phyloP scores from a whole-genome alignment of 2,329 filamentous ascomycete genomes.

The Fusarium odoratissimum region DNA sequence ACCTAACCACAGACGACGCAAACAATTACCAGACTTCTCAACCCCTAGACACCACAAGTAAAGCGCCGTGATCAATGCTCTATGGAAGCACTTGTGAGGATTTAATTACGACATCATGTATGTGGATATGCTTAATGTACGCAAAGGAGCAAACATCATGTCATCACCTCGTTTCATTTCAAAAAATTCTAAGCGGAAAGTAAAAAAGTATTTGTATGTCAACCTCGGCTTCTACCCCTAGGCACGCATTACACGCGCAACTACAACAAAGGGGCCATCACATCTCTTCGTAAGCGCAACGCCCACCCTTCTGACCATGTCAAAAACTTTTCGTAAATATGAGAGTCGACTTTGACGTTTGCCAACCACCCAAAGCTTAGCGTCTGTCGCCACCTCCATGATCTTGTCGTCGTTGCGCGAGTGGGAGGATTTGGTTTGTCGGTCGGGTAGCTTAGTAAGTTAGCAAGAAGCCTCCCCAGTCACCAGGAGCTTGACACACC shows the following conservation, averaged over 20 bases:
- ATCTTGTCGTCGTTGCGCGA: slow-evolving; percentile 54
- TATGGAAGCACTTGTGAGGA: not conserved
- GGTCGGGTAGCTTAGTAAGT: slow-evolving; percentile 47
- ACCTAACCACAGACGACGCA: not conserved
- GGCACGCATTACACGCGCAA: slow-evolving; percentile 61
- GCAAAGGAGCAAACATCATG: slow-evolving; percentile 7
- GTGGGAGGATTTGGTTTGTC: slow-evolving; percentile 50
- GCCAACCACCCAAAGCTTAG: slow-evolving; percentile 58
- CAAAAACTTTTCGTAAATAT: slow-evolving; percentile 69
- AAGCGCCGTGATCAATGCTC: not conserved
- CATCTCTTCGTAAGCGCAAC: slow-evolving; percentile 61
- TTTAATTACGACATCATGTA: not conserved
- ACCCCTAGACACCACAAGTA: not conserved
- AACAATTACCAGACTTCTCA: not conserved
- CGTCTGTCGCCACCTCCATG: slow-evolving; percentile 59
- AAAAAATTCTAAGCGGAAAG: slow-evolving; percentile 52
- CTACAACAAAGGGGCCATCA: slow-evolving; percentile 62
- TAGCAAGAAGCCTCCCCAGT: slow-evolving; percentile 23
- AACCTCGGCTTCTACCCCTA: slow-evolving; percentile 66
- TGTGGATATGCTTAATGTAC: not conserved
- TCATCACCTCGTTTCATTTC: slow-evolving; percentile 47
- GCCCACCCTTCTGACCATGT: slow-evolving; percentile 65
- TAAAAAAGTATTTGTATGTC: slow-evolving; percentile 66
- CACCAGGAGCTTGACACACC: slow-evolving; percentile 58
- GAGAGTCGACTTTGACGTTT: slow-evolving; percentile 63